Evolutionary conservation across 2,329 filamentous ascomycete genomes (phyloP), one percentile per base, ranked within the genome.

Genomic region (Furcasterigmium sp.): DNA sequence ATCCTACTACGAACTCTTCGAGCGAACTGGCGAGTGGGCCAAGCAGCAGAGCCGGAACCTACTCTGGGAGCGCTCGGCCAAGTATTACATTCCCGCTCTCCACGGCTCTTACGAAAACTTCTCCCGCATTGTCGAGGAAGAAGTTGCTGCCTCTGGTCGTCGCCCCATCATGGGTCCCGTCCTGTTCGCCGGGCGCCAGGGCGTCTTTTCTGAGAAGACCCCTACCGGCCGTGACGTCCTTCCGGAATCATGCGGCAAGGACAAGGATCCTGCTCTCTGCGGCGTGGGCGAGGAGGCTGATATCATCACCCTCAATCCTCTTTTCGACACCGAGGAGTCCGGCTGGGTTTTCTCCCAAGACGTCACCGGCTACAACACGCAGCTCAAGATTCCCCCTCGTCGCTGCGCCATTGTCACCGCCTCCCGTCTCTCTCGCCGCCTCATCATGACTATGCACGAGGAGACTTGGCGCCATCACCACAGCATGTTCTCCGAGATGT

Each of bases 401-500:
- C 77, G 86, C 32, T 80, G 78, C 30, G 78, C 84, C 40, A 85
- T 89, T 57, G 81, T 88, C 47, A 88, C 85, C 3, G 82, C 84
- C 0, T 80, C 76, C 2, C 80, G 86, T 9, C 67, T 89, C 26
- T 84, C 79, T 21, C 75, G 80, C 19, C 75, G 83, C 11, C 69
- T 90, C 2, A 66, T 90, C 6, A 64, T 74, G 37, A 79, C 79
- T 5, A 90, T 91, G 84, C 86, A 91, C 62, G 76, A 85, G 51
- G 85, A 89, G 55, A 84, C 82, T 37, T 82, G 72, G 61, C 72
- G 75, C 21, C 70, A 78, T 53, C 80, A 79, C 49, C 85, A 82
- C 61, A 82, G 72, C 61, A 89, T 84, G 83, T 90, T 87, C 59
- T 79, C 77, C 20, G 86, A 91, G 61, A 91, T 91, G 86, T 89